Conservation (phyloP, 129 eudicot species). For the Chrysanthemum lavandulifolium region DNA sequence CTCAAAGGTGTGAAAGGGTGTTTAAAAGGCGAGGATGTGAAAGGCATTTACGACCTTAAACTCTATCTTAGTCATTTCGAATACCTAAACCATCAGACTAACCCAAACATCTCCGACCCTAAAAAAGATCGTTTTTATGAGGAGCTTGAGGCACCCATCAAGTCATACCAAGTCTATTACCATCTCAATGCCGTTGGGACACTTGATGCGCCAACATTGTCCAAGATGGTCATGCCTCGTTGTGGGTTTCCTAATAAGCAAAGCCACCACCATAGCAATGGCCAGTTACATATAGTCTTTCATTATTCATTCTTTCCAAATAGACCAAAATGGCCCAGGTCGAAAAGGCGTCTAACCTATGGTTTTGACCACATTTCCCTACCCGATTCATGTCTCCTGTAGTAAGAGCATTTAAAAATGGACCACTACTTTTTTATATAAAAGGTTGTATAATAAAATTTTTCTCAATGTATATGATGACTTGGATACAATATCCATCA, state of each 20-base stretch:
- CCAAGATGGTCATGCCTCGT: conserved; percentile 32
- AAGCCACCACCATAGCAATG: too few relatives aligned
- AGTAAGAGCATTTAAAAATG: conserved; percentile 30
- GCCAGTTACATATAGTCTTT: too few relatives aligned
- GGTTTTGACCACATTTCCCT: conserved; percentile 30
- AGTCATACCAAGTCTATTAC: conserved; percentile 37
- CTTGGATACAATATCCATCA: too few relatives aligned
- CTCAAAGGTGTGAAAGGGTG: conserved; percentile 29
- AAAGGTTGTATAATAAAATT: too few relatives aligned
- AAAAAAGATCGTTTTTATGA: conserved; percentile 32
- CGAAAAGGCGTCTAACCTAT: conserved; percentile 7
- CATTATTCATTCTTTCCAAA: too few relatives aligned
- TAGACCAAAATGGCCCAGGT: too few relatives aligned
- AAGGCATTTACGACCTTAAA: conserved; percentile 21
- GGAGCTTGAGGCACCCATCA: conserved; percentile 30
- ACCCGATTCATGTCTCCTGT: conserved; percentile 21
- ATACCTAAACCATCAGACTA: conserved; percentile 30
- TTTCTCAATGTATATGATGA: too few relatives aligned
- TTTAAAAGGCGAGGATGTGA: conserved; percentile 27
- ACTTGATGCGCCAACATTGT: conserved; percentile 31
- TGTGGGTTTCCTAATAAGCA: neutral
- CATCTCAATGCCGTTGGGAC: conserved; percentile 33
- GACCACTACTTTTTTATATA: conserved; percentile 11
- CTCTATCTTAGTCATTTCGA: conserved; percentile 35
- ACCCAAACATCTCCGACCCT: conserved; percentile 9